These are phyloP conservation scores for Vitrella brassicaformis DNA, from an alignment of 73 alveolate genomes.

Conservation along the genomic window DNA sequence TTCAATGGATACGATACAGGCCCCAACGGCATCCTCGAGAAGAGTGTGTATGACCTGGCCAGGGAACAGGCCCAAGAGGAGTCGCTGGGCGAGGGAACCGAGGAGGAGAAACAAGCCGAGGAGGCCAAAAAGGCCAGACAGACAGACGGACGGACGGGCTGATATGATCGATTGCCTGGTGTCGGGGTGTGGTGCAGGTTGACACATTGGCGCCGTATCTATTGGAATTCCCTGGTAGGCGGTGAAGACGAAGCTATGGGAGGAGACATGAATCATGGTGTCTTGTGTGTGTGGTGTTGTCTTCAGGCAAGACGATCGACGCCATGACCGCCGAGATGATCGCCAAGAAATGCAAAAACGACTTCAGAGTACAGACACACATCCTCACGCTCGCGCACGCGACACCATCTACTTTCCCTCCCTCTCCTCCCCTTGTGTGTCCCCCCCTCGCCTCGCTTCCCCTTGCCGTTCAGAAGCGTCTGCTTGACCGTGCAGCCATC, in stretches of 20 bases:
- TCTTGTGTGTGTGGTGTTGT: neutral
- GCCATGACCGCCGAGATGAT: constrained; percentile 13
- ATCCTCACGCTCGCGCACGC: neutral
- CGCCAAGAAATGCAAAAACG: constrained; percentile 36
- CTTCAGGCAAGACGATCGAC: neutral
- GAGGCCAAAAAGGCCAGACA: constrained; percentile 9
- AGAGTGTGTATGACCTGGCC: constrained; percentile 25
- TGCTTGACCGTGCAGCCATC: constrained; percentile 29
- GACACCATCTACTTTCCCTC: neutral
- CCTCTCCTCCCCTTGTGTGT: neutral
- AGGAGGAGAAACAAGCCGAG: constrained; percentile 36
- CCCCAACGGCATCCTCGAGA: constrained; percentile 20
- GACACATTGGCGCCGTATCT: constrained; percentile 23
- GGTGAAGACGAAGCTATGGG: neutral
- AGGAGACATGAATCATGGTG: too few species aligned
- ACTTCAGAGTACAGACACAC: constrained; percentile 3
- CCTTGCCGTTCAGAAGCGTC: constrained; percentile 6
- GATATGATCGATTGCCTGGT: neutral
- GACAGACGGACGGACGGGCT: neutral
- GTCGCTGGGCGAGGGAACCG: constrained; percentile 16
- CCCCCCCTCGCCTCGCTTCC: neutral
- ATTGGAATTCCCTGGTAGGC: constrained; percentile 26
- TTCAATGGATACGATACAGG: neutral
- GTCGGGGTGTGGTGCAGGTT: constrained; percentile 1
- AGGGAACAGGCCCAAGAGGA: constrained; percentile 27